A percentile compares a stretch with the other conserved stretches of the same genome.
Conservation (phyloP, 202 grass and related monocot genomes). For the Setaria italica region DNA sequence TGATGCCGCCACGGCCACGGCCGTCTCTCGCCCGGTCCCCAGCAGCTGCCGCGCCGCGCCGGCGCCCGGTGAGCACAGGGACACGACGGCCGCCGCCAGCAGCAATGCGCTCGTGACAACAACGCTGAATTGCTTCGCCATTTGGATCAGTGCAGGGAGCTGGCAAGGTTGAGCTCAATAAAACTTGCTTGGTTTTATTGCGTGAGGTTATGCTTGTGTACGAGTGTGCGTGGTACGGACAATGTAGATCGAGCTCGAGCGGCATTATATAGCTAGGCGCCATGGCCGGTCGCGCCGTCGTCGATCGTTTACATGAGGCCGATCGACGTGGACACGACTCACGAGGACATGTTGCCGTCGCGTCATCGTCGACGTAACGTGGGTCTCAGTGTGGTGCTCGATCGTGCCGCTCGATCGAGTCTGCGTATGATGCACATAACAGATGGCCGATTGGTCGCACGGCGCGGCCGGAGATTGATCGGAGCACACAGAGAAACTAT, state of each 20-base stretch:
- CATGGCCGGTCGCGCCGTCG: background rate
- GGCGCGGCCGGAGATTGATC: background rate
- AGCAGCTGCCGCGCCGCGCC: constrained; percentile 29
- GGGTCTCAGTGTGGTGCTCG: background rate
- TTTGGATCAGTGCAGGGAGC: background rate
- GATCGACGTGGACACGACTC: no score
- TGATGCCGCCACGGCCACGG: background rate
- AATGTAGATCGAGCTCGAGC: background rate
- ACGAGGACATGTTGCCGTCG: background rate
- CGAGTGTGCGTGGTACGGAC: background rate
- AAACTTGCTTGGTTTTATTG: background rate
- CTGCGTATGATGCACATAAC: background rate
- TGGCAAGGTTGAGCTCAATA: background rate
- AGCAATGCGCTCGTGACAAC: background rate
- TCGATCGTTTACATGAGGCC: background rate
- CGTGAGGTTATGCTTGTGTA: background rate
- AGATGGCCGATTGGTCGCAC: background rate
- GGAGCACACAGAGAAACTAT: background rate
- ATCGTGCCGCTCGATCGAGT: background rate
- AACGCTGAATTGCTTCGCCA: constrained; percentile 6
- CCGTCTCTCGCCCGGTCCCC: background rate
- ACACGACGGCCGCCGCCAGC: background rate
- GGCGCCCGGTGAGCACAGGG: background rate
- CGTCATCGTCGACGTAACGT: background rate
- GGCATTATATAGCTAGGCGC: background rate